Conservation (phyloP, 2,329 filamentous ascomycete species). For the Lizonia empirigonia region DNA sequence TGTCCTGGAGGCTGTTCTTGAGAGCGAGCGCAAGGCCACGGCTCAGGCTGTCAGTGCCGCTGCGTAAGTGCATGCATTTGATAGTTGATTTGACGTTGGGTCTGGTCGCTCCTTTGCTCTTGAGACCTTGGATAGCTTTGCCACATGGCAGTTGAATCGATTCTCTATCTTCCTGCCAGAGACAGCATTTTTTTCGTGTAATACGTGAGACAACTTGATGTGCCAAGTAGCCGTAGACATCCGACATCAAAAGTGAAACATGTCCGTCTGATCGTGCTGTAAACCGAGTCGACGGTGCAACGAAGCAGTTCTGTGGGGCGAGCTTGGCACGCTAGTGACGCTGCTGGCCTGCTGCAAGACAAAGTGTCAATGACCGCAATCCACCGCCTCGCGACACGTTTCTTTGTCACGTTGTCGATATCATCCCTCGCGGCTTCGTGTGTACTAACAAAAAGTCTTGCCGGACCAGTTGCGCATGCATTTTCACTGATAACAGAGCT, state of each 20-base stretch:
- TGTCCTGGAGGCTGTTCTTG: constrained; percentile 56
- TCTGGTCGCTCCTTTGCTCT: constrained; percentile 41
- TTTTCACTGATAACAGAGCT: background rate
- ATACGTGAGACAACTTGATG: background rate
- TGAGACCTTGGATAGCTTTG: constrained; percentile 28
- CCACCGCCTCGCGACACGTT: constrained; percentile 19
- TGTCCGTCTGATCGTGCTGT: background rate
- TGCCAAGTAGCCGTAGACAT: no score
- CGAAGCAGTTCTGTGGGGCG: constrained; percentile 8
- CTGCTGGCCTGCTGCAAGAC: constrained; percentile 17
- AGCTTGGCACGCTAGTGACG: constrained; percentile 15
- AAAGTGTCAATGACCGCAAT: constrained; percentile 18
- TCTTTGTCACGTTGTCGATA: constrained; percentile 18
- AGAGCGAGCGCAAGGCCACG: constrained; percentile 53
- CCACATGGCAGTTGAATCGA: constrained; percentile 13
- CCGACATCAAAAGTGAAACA: background rate
- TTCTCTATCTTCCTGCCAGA: constrained; percentile 9
- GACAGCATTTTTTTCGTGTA: background rate
- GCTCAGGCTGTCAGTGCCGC: constrained; percentile 52
- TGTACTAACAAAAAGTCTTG: background rate
- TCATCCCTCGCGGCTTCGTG: constrained; percentile 12
- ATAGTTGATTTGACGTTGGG: constrained; percentile 8
- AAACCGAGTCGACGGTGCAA: background rate
- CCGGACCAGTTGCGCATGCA: background rate
- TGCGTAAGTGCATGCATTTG: constrained; percentile 27